A percentile compares a stretch with the other conserved stretches of the same genome.
Evolutionary conservation across 768 basidiomycete species (phyloP).

Genomic region (Asterophora lycoperdoides): DNA sequence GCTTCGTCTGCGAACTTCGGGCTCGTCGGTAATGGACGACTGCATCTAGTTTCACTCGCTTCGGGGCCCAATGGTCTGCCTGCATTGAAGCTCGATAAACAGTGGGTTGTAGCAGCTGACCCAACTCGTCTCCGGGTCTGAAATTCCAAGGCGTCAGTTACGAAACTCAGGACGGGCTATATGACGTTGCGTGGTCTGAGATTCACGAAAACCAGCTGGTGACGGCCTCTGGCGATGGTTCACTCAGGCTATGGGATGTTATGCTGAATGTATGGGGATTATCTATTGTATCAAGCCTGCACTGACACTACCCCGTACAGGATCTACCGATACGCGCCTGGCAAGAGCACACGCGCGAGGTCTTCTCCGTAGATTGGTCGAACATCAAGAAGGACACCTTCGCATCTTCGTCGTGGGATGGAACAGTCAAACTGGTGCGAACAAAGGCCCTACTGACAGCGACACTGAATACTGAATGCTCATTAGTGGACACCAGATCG

Average conservation of each 20-base stretch:
- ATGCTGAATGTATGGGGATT: conserved; percentile 65
- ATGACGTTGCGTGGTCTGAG: conserved; percentile 94
- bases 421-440: conserved; percentile 80
- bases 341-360: conserved; percentile 93
- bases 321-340: conserved; percentile 86
- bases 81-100: conserved; percentile 55
- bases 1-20: conserved; percentile 92
- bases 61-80: conserved; percentile 43
- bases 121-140: conserved; percentile 11
- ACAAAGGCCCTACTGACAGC: not conserved
- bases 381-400: conserved; percentile 89
- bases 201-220: conserved; percentile 91
- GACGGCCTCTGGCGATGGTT: conserved; percentile 86
- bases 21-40: conserved; percentile 90
- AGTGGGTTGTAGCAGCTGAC: conserved; percentile 42
- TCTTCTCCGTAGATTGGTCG: conserved; percentile 94
- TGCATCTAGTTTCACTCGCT: conserved; percentile 59
- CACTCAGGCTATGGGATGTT: conserved; percentile 87
- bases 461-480: conserved; percentile 11
- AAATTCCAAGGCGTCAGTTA: conserved; percentile 49
- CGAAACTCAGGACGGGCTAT: conserved; percentile 86
- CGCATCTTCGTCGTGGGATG: conserved; percentile 90
- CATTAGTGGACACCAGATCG: conserved; percentile 83
- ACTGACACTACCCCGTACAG: conserved; percentile 39
- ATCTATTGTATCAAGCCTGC: not conserved